Conservation (phyloP, 2,329 filamentous ascomycete genomes). For the Trichophyton equinum region DNA sequence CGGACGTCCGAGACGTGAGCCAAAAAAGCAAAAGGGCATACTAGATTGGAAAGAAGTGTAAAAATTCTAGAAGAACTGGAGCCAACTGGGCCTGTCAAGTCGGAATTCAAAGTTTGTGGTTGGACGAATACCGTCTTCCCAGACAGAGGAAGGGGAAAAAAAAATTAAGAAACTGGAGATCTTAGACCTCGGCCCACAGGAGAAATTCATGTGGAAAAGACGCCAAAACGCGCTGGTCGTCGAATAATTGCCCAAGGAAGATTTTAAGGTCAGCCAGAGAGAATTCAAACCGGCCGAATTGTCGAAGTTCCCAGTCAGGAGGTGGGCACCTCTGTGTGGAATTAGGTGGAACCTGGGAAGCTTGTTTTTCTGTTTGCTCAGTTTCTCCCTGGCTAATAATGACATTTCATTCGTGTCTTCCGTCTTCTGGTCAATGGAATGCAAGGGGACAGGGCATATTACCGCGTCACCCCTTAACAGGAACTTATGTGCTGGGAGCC, state of each 20-base stretch:
- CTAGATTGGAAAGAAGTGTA: not conserved
- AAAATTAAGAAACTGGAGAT: constrained; percentile 1
- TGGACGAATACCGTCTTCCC: not conserved
- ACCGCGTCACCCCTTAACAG: not conserved
- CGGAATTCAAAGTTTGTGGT: not conserved
- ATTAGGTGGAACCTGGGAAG: not conserved
- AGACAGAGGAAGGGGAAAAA: not conserved
- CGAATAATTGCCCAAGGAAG: not conserved
- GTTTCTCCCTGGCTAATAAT: not conserved
- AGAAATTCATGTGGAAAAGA: constrained; percentile 1
- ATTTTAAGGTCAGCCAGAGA: not conserved
- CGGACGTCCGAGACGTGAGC: not conserved
- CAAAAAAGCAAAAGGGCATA: not conserved
- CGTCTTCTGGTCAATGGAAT: too few species aligned
- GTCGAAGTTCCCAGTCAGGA: not conserved
- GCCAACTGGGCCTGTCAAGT: not conserved
- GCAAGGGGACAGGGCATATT: too few species aligned
- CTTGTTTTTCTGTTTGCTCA: not conserved
- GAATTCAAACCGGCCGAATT: not conserved
- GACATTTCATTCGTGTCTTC: not conserved
- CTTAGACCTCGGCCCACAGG: not conserved
- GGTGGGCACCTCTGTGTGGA: not conserved
- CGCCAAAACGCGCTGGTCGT: not conserved
- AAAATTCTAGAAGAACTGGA: constrained; percentile 10
- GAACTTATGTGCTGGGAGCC: not conserved